Base-by-base conservation (phyloP, 2,329 filamentous ascomycete species). In the Lojkania enalia region DNA sequence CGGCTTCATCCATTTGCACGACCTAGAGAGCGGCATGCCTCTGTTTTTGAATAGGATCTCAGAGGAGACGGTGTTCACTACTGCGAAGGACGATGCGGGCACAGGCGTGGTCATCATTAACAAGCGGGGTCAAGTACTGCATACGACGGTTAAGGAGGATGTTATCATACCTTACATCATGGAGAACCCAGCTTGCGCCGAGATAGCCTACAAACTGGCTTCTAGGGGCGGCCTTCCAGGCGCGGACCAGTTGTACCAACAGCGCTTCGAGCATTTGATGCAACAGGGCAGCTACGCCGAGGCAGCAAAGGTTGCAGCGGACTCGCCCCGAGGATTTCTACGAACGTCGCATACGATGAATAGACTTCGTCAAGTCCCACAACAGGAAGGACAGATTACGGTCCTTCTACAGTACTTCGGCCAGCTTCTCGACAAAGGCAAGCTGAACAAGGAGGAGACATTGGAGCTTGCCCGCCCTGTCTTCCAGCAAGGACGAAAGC, bases 21-120 rank as follows among this genome's bases (percentile, higher is more conserved):
- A 99, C 66, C 83, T 99, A 45, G 95, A 99, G 77, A 94, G 88
- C 5, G 95, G 89, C 46, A 88, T 87, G 11, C 95, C 90, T 70
- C 94, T 99, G 68, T 99, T 96, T 82, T 95, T 99, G 90, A 99
- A 99, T 80, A 87, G 95, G 61, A 99, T 99, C 64, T 99, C 94
- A 23, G 96, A 90, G 77, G 94, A 99, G 69, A 99, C 94, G 19
- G 97, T 99, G 69, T 99, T 99, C 76, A 95, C 92, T 19, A 96
- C 91, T 15, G 87, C 89, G 35, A 77, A 85, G 25, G 94, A 99
- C 69, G 81, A 82, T 42, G 85, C 90, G 16, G 95, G 90, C 14
- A 83, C 86, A 35, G 95, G 95, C 60, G 87, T 99, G 52, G 82
- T 99, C 41, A 90, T 90, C 59, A 92, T 99, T 69, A 99, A 99